These are phyloP conservation scores for Saitozyma sp. DNA, from an alignment of 768 basidiomycete species.

Conservation along the genomic window DNA sequence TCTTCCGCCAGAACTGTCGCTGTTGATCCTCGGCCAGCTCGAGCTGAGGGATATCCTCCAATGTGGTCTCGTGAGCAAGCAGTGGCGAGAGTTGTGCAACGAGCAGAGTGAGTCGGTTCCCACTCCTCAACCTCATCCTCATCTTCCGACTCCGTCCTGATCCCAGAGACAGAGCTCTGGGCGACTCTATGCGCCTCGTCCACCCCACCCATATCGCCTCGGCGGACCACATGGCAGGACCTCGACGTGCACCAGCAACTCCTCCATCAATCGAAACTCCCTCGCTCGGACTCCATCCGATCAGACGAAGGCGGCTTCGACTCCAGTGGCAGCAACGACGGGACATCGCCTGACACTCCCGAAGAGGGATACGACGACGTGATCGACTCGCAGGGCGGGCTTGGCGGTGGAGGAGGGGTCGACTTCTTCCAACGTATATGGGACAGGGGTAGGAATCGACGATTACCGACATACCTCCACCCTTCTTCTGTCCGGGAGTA, in stretches of 20 bases:
- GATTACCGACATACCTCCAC: background rate
- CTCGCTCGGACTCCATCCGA: slow-evolving; percentile 2
- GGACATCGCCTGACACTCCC: background rate
- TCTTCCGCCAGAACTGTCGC: slow-evolving; percentile 32
- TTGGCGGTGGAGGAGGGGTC: slow-evolving; percentile 25
- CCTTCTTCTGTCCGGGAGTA: background rate
- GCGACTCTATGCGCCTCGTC: slow-evolving; percentile 19
- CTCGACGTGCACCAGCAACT: slow-evolving; percentile 24
- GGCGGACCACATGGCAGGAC: slow-evolving; percentile 36
- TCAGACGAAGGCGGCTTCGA: slow-evolving; percentile 18
- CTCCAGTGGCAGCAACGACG: background rate
- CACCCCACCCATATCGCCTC: slow-evolving; percentile 26
- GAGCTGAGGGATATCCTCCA: slow-evolving; percentile 27
- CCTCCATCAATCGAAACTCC: slow-evolving; percentile 5
- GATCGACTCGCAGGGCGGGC: slow-evolving; percentile 20
- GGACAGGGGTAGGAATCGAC: slow-evolving; percentile 18
- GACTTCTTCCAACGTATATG: slow-evolving; percentile 23
- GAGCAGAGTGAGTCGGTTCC: slow-evolving; percentile 27
- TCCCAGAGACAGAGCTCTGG: slow-evolving; percentile 33
- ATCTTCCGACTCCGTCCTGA: background rate
- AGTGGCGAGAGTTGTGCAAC: slow-evolving; percentile 29
- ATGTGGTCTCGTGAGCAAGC: slow-evolving; percentile 27
- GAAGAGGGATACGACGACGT: slow-evolving; percentile 3
- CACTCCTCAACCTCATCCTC: background rate
- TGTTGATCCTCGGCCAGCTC: slow-evolving; percentile 25